phyloP scores from a whole-genome alignment of 2,329 filamentous ascomycete species.

The Colletotrichum truncatum region DNA sequence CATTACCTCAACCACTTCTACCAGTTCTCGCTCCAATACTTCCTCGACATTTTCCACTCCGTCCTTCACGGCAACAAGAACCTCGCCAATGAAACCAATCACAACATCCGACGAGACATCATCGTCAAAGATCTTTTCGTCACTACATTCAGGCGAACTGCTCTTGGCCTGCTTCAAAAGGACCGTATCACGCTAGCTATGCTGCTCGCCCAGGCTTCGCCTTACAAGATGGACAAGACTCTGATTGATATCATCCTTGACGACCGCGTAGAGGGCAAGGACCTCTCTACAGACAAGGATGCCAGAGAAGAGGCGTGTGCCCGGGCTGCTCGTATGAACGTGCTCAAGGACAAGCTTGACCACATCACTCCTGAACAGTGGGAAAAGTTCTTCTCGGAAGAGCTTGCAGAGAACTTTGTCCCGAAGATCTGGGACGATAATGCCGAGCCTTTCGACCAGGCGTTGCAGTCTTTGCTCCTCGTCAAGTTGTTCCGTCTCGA shows the following conservation, averaged over 20 bases:
- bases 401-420: constrained; percentile 85
- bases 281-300: constrained; percentile 76
- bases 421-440: constrained; percentile 78
- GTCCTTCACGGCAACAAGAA: constrained; percentile 85
- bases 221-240: constrained; percentile 92
- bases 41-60: constrained; percentile 95
- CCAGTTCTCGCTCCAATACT: constrained; percentile 98
- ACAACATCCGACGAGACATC: constrained; percentile 83
- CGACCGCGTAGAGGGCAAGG: constrained; percentile 76
- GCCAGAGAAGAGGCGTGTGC: constrained; percentile 74
- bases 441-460: constrained; percentile 74
- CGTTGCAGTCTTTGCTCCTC: constrained; percentile 84
- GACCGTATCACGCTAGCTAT: constrained; percentile 95
- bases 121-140: constrained; percentile 94
- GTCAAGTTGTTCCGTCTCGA: constrained; percentile 96
- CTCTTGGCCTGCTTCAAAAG: constrained; percentile 89
- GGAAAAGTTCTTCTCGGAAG: constrained; percentile 85
- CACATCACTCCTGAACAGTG: constrained; percentile 71
- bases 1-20: constrained; percentile 99
- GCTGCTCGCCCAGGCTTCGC: constrained; percentile 94
- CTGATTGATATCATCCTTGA: constrained; percentile 90
- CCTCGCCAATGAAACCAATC: constrained; percentile 74
- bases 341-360: constrained; percentile 78
- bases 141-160: constrained; percentile 92
- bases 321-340: constrained; percentile 73